Conservation (phyloP, 345 rosid species). For the Bruguiera sexangula region DNA sequence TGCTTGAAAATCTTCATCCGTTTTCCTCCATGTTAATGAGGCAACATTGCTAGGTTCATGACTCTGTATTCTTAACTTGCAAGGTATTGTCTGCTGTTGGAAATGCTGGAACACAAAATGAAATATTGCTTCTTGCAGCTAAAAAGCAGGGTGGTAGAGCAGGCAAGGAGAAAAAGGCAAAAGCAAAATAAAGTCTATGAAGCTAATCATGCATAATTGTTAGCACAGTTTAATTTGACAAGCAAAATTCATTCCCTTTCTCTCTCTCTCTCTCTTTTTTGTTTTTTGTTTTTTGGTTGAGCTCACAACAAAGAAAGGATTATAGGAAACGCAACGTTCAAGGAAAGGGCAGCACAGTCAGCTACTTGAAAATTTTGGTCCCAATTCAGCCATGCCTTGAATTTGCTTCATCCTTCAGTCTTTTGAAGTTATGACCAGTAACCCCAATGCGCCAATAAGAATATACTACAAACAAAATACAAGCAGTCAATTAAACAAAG, state of each 20-base stretch:
- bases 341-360: background rate
- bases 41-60: no score
- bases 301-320: background rate
- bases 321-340: background rate
- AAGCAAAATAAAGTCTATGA: background rate
- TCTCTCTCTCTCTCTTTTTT: background rate
- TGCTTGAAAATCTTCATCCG: no score
- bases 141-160: no score
- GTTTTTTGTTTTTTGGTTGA: background rate
- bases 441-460: conserved; percentile 78
- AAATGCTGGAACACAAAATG: no score
- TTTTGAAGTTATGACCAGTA: conserved; percentile 84
- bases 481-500: background rate
- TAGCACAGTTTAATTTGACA: background rate
- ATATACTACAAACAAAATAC: conserved; percentile 55
- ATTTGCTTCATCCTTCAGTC: conserved; percentile 39
- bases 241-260: background rate
- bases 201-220: background rate
- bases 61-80: no score
- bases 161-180: no score
- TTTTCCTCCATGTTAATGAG: no score
- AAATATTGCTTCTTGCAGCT: no score
- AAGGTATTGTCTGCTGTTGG: no score
- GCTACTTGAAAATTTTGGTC: background rate
- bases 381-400: background rate